Evolutionary conservation across 306 rosid genomes (phyloP).

Genomic region (Prunus fruticosa): DNA sequence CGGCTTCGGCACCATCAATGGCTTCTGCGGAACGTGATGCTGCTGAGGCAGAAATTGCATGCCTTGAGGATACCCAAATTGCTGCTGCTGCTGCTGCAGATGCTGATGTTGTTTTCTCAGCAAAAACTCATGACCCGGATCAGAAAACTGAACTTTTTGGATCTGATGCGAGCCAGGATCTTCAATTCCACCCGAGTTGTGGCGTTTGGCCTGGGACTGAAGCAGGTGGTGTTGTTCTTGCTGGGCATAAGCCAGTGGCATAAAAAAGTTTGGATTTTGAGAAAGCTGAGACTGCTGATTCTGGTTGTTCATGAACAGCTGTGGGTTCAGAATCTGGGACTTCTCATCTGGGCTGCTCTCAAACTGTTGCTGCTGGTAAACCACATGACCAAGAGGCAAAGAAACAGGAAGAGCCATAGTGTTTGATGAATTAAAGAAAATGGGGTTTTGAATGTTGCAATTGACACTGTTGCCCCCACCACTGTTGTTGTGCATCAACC

Average conservation of each 20-base stretch:
- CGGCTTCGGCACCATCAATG: constrained; percentile 29
- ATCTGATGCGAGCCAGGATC: constrained; percentile 28
- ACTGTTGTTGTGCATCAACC: constrained; percentile 7
- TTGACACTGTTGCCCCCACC: constrained; percentile 1
- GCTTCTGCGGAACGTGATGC: constrained; percentile 30
- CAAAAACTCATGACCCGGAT: constrained; percentile 29
- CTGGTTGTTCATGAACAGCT: constrained; percentile 24
- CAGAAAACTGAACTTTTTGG: constrained; percentile 32
- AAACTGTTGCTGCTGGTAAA: constrained; percentile 17
- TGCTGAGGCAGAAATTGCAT: constrained; percentile 40
- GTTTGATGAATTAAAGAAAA: constrained; percentile 13
- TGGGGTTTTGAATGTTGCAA: constrained; percentile 25
- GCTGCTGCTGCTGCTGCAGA: constrained; percentile 27
- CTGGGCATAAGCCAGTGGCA: constrained; percentile 27
- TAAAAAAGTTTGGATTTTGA: constrained; percentile 33
- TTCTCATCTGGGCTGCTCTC: constrained; percentile 33
- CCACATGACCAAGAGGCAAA: constrained; percentile 9
- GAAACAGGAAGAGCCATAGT: constrained; percentile 23
- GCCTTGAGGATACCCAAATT: constrained; percentile 31
- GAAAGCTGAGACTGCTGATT: constrained; percentile 17
- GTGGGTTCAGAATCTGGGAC: constrained; percentile 38
- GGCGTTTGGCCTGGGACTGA: constrained; percentile 40
- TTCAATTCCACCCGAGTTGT: constrained; percentile 24
- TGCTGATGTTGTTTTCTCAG: constrained; percentile 21
- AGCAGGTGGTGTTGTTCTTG: constrained; percentile 28